phyloP scores from a whole-genome alignment of 208 protist genomes.

The Leptomonas pyrrhocoris region DNA sequence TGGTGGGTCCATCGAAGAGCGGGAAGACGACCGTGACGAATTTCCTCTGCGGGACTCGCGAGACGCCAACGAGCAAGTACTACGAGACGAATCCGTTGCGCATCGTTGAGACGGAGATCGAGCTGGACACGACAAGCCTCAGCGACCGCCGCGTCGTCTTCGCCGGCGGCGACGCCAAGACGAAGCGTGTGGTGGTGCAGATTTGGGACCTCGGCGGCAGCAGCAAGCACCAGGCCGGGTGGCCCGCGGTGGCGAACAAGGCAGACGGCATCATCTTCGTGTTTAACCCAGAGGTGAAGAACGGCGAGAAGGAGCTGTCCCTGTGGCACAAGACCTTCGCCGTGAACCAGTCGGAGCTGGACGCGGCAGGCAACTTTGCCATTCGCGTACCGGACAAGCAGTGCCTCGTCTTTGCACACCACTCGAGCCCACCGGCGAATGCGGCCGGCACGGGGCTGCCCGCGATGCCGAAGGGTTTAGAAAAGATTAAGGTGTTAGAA shows the following conservation, averaged over 20 bases:
- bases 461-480: conserved; percentile 75
- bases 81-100: conserved; percentile 85
- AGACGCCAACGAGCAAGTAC: conserved; percentile 83
- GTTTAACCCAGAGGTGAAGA: conserved; percentile 80
- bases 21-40: conserved; percentile 88
- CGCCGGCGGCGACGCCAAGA: conserved; percentile 49
- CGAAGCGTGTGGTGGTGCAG: conserved; percentile 68
- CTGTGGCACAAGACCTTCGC: conserved; percentile 93
- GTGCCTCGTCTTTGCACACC: conserved; percentile 83
- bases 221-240: conserved; percentile 83
- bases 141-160: conserved; percentile 67
- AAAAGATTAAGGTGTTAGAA: conserved; percentile 72
- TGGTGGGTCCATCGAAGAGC: conserved; percentile 81
- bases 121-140: conserved; percentile 60
- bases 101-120: conserved; percentile 88
- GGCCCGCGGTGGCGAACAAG: conserved; percentile 78
- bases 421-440: conserved; percentile 53
- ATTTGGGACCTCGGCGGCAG: conserved; percentile 90
- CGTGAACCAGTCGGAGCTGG: conserved; percentile 64
- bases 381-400: conserved; percentile 58
- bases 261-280: conserved; percentile 89
- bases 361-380: conserved; percentile 72
- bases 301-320: conserved; percentile 80
- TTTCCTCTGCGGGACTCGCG: conserved; percentile 80
- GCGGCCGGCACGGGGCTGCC: conserved; percentile 40